phyloP scores from a whole-genome alignment of 306 rosid genomes.

The Prunus salicina region DNA sequence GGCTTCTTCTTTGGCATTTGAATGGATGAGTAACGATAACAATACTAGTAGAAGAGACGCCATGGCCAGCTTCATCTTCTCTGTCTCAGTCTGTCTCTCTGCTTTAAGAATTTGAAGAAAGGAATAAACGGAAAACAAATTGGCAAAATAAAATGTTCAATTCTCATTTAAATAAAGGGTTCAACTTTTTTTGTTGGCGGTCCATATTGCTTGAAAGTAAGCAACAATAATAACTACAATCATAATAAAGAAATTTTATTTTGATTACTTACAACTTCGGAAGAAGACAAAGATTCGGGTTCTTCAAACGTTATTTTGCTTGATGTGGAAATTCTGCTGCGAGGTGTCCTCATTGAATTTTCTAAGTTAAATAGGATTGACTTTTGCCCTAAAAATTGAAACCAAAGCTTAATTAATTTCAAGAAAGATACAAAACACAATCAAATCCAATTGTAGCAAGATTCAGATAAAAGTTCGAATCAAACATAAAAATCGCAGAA shows the following conservation, averaged over 20 bases:
- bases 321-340: neutral
- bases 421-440: neutral
- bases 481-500: no score
- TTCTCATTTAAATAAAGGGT: neutral
- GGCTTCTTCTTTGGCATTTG: slow-evolving; percentile 39
- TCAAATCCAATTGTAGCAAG: neutral
- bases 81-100: neutral
- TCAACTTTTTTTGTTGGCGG: neutral
- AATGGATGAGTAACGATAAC: slow-evolving; percentile 22
- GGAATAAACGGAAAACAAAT: neutral
- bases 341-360: neutral
- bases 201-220: neutral
- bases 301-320: neutral
- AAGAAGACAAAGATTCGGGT: slow-evolving; percentile 1
- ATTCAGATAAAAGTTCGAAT: no score
- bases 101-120: neutral
- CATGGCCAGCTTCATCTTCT: slow-evolving; percentile 2
- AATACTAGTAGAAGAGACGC: slow-evolving; percentile 20
- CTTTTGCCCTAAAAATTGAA: neutral
- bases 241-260: no score
- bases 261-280: slow-evolving; percentile 8
- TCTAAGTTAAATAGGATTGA: neutral
- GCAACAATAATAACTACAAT: no score
- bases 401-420: neutral
- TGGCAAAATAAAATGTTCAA: neutral